Evolutionary conservation across 441 rosid species (phyloP).

Genomic region (Erodium trifolium): DNA sequence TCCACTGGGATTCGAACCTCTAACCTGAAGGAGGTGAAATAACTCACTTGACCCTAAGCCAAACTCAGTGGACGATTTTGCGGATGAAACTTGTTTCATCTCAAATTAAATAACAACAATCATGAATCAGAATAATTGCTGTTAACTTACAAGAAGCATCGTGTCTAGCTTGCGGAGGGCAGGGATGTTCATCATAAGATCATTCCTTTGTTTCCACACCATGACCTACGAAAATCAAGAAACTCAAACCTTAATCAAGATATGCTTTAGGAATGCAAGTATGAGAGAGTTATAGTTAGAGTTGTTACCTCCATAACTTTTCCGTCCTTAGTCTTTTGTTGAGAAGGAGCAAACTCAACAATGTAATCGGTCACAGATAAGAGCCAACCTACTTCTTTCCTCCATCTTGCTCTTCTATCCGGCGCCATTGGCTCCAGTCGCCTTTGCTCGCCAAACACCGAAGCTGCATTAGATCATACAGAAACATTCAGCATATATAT

Average conservation of each 20-base stretch:
- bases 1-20: too few relatives aligned
- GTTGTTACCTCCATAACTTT: conserved; percentile 60
- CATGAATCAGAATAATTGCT: too few relatives aligned
- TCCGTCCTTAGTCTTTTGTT: conserved; percentile 70
- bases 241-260: background rate
- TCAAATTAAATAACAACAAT: too few relatives aligned
- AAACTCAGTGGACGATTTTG: too few relatives aligned
- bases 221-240: conserved; percentile 32
- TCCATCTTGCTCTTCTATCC: conserved; percentile 74
- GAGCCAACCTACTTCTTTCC: conserved; percentile 70
- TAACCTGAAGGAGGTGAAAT: too few relatives aligned
- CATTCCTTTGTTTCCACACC: conserved; percentile 64
- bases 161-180: conserved; percentile 72
- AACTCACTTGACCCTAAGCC: too few relatives aligned
- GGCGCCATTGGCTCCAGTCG: conserved; percentile 74
- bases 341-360: conserved; percentile 75
- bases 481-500: background rate
- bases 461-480: background rate
- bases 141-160: conserved; percentile 65
- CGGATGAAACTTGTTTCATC: too few relatives aligned
- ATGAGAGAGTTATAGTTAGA: background rate
- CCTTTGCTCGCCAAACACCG: conserved; percentile 58
- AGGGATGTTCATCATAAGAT: conserved; percentile 81
- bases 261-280: background rate
- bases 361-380: conserved; percentile 74